Evolutionary conservation across 1,284 basidiomycete genomes (phyloP).

Genomic region (Omphalotus olearius): DNA sequence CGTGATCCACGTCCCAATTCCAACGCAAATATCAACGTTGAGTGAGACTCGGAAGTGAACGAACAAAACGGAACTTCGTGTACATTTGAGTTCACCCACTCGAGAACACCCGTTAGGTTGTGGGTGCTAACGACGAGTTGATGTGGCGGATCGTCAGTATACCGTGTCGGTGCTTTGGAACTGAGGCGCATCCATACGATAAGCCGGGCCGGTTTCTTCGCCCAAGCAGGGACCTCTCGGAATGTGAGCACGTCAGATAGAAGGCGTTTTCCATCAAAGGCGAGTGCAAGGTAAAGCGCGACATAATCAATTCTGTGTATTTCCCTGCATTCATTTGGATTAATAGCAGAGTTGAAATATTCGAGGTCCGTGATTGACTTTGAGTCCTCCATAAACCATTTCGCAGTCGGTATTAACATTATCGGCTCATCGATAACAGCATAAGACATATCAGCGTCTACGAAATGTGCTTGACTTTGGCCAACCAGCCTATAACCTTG

Average conservation of each 20-base stretch:
- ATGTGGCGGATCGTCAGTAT: neutral
- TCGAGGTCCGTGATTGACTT: neutral
- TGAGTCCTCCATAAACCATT: neutral
- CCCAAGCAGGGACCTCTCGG: neutral
- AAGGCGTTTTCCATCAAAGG: neutral
- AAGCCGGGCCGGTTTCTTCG: neutral
- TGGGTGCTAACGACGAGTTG: neutral
- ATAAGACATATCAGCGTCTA: neutral
- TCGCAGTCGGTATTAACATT: neutral
- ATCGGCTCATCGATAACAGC: conserved; percentile 3
- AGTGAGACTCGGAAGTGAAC: too few relatives aligned
- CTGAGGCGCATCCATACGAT: neutral
- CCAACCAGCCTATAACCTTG: neutral
- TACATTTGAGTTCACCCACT: conserved; percentile 1
- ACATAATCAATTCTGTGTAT: neutral
- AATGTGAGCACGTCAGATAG: neutral
- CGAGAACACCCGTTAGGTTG: neutral
- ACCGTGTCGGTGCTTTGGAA: neutral
- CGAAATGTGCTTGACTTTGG: neutral
- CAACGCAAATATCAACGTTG: too few relatives aligned
- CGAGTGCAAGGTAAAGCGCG: neutral
- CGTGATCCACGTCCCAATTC: too few relatives aligned
- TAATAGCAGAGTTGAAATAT: neutral
- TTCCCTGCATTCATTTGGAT: neutral
- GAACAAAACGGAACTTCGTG: conserved; percentile 1